A percentile compares a stretch with the other conserved stretches of the same genome.
phyloP scores from a whole-genome alignment of 345 rosid species.

The Abelmoschus esculentus region DNA sequence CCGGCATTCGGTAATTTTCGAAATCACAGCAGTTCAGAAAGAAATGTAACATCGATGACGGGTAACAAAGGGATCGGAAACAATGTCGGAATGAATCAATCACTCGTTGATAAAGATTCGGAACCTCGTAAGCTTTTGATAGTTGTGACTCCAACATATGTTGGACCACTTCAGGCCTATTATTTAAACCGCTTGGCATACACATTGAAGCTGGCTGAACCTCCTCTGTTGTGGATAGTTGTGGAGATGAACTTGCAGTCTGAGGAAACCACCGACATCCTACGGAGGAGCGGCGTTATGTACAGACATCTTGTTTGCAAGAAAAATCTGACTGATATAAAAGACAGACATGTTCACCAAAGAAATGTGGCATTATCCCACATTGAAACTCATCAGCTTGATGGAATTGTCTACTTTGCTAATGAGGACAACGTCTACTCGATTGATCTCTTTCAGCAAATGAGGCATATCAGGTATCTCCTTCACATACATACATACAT shows the following conservation, averaged over 20 bases:
- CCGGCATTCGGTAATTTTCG: constrained; percentile 18
- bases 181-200: constrained; percentile 43
- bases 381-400: constrained; percentile 53
- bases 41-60: neutral
- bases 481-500: neutral
- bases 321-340: constrained; percentile 39
- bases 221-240: constrained; percentile 65
- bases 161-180: constrained; percentile 37
- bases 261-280: constrained; percentile 42
- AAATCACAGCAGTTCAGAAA: constrained; percentile 8
- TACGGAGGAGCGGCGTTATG: constrained; percentile 45
- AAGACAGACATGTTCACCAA: constrained; percentile 41
- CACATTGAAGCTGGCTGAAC: constrained; percentile 35
- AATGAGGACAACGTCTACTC: constrained; percentile 38
- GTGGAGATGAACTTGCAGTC: constrained; percentile 55
- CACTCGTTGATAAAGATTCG: constrained; percentile 14
- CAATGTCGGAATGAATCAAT: constrained; percentile 9
- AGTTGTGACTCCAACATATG: constrained; percentile 42
- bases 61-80: constrained; percentile 3
- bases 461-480: constrained; percentile 50
- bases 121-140: constrained; percentile 40
- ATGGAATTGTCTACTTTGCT: constrained; percentile 55
- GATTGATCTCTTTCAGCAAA: constrained; percentile 42
- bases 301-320: constrained; percentile 55
- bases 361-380: constrained; percentile 53